Base-by-base conservation (phyloP, 2,329 filamentous ascomycete genomes). In the Fusarium brevicatenulatum region DNA sequence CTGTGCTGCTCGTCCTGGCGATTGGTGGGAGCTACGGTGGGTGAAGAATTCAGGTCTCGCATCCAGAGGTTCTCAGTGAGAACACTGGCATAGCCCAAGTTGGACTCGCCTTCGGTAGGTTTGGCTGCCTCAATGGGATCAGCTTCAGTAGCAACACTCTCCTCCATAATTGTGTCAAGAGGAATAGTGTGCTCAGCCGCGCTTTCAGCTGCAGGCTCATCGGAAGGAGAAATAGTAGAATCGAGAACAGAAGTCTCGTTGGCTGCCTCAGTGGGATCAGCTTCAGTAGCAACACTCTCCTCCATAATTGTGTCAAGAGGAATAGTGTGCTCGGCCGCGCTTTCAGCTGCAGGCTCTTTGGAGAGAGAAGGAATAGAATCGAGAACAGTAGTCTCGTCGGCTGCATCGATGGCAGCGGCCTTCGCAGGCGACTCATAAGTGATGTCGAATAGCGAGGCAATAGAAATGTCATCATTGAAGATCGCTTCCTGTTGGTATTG, bases 401-500 rank as follows among this genome's bases (percentile, higher is more conserved):
- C 37, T 34, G 52, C 25, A 42, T 46, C 8, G 5, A 40, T 47
- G 42, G 30, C 12, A 25, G 53, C 19, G 37, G 49, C 16, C n/a
- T 55, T 57, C 32, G 16, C 5, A 12, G 60, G 39, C 4, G 61
- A 52, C n/a, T 62, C 58, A 39, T 9, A 30, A 23, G 43, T 30
- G 8, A 60, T 66, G 9, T 64, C 59, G 18, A 75, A 64, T 0
- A 70, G 42, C 1, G 70, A 60, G 2, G 54, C 62, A 25, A 69
- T 63, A 1, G 76, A 72, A 6, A 64, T 53, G 7, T 52, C 67
- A 47, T 78, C 61, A 23, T 23, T 52, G 59, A 78, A 73, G 4
- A 62, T 65, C 32, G 72, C 68, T 9, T 76, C 63, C 9, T 68
- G 63, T 52, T 77, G 68, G 56, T 68, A 77, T 13, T 44, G 63